phyloP scores from a whole-genome alignment of 140 eudicot species.

The Bidens hawaiensis region DNA sequence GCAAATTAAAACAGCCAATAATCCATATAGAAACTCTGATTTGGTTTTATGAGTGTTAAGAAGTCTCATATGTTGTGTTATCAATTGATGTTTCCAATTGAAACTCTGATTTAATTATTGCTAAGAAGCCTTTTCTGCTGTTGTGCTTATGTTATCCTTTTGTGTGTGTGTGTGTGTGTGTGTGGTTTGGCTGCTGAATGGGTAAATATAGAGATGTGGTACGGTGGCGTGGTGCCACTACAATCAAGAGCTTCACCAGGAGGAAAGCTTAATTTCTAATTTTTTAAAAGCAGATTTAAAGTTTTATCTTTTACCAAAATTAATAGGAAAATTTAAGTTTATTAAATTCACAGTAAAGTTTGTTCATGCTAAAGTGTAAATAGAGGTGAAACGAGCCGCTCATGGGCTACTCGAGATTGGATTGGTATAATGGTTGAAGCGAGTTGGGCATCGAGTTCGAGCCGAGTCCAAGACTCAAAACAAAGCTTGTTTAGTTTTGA shows the following conservation, averaged over 20 bases:
- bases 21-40: background rate
- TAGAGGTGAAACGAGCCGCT: no score
- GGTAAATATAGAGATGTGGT: background rate
- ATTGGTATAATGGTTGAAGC: no score
- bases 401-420: no score
- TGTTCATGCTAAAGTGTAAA: no score
- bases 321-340: no score
- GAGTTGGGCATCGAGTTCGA: no score
- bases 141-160: background rate
- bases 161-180: background rate
- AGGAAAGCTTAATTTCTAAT: background rate
- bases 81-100: background rate
- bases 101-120: background rate
- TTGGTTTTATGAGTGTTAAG: background rate
- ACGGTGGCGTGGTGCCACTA: background rate
- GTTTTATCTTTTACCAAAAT: no score
- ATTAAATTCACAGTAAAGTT: no score
- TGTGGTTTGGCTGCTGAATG: no score
- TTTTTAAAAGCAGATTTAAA: no score
- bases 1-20: background rate
- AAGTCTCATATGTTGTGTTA: background rate
- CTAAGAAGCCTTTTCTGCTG: background rate
- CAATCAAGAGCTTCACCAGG: background rate
- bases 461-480: no score
- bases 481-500: no score